Evolutionary conservation across 1,284 basidiomycete genomes (phyloP).

Genomic region (Albatrellus sp.): DNA sequence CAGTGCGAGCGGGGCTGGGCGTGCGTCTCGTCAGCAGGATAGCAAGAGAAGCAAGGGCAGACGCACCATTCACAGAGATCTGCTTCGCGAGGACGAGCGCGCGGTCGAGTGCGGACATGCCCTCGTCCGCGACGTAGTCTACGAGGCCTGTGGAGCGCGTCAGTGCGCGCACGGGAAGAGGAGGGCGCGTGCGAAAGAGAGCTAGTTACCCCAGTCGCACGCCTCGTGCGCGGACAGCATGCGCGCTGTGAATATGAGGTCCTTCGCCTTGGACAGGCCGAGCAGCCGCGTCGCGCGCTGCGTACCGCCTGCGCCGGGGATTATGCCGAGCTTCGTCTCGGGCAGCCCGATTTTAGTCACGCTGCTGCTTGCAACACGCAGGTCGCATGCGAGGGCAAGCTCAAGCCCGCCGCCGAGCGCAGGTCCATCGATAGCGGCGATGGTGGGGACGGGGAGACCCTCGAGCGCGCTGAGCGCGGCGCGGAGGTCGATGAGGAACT

Average conservation of each 20-base stretch:
- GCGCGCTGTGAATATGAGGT: slow-evolving; percentile 74
- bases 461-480: slow-evolving; percentile 66
- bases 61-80: slow-evolving; percentile 60
- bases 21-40: background rate
- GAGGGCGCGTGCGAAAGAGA: background rate
- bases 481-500: slow-evolving; percentile 73
- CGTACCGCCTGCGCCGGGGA: slow-evolving; percentile 92
- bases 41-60: background rate
- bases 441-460: slow-evolving; percentile 74
- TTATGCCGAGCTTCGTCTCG: slow-evolving; percentile 81
- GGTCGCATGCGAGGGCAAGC: slow-evolving; percentile 76
- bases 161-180: slow-evolving; percentile 4
- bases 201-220: slow-evolving; percentile 52
- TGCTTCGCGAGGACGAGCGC: slow-evolving; percentile 52
- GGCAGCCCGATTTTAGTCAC: slow-evolving; percentile 77
- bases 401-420: slow-evolving; percentile 90
- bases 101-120: slow-evolving; percentile 49
- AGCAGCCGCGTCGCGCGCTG: slow-evolving; percentile 76
- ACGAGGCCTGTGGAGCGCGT: slow-evolving; percentile 45
- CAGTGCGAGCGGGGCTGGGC: slow-evolving; percentile 74
- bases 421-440: slow-evolving; percentile 88
- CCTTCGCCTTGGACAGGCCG: slow-evolving; percentile 77
- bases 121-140: slow-evolving; percentile 60
- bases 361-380: slow-evolving; percentile 70
- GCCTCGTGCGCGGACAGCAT: slow-evolving; percentile 60